These are phyloP conservation scores for Gigaspora rosea DNA, from an alignment of 192 early-diverging fungal genomes.

Conservation along the genomic window DNA sequence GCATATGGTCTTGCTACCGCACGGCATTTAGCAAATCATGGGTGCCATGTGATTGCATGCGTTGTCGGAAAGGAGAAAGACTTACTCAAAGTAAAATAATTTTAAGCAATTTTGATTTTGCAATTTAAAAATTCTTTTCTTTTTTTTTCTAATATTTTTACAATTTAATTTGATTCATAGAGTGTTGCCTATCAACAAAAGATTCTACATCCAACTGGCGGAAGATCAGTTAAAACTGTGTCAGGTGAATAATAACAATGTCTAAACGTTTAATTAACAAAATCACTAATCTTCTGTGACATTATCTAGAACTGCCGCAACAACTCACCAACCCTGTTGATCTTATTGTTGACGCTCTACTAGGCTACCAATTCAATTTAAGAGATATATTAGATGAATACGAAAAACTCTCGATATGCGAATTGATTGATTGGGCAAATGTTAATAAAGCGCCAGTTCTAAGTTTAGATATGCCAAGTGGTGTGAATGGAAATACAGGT, in stretches of 20 bases:
- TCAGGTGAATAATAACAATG: not conserved
- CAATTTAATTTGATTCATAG: not conserved
- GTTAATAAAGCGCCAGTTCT: slow-evolving; percentile 62
- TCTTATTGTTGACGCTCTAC: slow-evolving; percentile 72
- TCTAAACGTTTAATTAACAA: not conserved
- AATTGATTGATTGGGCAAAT: slow-evolving; percentile 73
- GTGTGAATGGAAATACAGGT: slow-evolving; percentile 59
- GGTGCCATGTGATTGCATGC: slow-evolving; percentile 63
- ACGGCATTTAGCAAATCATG: slow-evolving; percentile 79
- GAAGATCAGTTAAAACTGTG: slow-evolving; percentile 27
- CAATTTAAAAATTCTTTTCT: not conserved
- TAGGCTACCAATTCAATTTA: slow-evolving; percentile 61
- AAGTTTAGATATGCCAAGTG: slow-evolving; percentile 73
- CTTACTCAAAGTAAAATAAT: slow-evolving; percentile 49
- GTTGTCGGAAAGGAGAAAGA: slow-evolving; percentile 46
- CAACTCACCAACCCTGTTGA: slow-evolving; percentile 58
- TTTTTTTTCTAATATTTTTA: not conserved
- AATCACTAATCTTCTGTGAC: not conserved
- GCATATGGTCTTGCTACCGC: slow-evolving; percentile 71
- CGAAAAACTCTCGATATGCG: slow-evolving; percentile 49
- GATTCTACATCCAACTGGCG: slow-evolving; percentile 25
- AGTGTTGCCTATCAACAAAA: slow-evolving; percentile 30
- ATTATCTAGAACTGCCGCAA: slow-evolving; percentile 55
- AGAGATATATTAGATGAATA: slow-evolving; percentile 52
- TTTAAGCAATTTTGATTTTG: slow-evolving; percentile 5